These are phyloP conservation scores for Talaromyces sp. DNA, from an alignment of 2,329 filamentous ascomycete species.

Conservation along the genomic window DNA sequence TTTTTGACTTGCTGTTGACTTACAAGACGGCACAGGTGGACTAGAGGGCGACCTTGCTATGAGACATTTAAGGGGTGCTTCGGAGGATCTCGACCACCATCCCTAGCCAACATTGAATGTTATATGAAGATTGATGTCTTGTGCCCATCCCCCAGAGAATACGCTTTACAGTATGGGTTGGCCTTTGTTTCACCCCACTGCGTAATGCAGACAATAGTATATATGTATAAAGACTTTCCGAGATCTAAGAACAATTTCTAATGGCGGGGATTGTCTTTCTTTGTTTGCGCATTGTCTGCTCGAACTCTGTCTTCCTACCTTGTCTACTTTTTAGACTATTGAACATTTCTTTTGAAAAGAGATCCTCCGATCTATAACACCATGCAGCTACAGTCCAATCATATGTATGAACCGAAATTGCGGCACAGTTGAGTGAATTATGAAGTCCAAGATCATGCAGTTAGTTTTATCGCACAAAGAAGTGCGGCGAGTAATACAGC, in stretches of 20 bases:
- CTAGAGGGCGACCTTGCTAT: neutral
- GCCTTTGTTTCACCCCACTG: neutral
- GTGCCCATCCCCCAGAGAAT: neutral
- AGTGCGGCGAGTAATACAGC: neutral
- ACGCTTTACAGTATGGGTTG: no score
- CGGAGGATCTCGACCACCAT: neutral
- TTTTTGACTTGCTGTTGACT: neutral
- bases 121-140: neutral
- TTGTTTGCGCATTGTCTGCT: neutral
- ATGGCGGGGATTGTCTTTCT: neutral
- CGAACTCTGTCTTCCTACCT: neutral
- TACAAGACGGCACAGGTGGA: neutral
- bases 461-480: neutral
- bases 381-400: neutral
- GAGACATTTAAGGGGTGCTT: neutral
- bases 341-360: neutral
- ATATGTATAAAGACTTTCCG: neutral
- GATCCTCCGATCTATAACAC: neutral
- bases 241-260: neutral
- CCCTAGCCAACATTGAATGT: neutral
- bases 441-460: neutral
- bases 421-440: neutral
- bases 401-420: neutral
- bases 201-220: neutral
- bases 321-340: neutral